These are phyloP conservation scores for Backusella luteola DNA, from an alignment of 192 early-diverging fungal genomes.

Conservation along the genomic window DNA sequence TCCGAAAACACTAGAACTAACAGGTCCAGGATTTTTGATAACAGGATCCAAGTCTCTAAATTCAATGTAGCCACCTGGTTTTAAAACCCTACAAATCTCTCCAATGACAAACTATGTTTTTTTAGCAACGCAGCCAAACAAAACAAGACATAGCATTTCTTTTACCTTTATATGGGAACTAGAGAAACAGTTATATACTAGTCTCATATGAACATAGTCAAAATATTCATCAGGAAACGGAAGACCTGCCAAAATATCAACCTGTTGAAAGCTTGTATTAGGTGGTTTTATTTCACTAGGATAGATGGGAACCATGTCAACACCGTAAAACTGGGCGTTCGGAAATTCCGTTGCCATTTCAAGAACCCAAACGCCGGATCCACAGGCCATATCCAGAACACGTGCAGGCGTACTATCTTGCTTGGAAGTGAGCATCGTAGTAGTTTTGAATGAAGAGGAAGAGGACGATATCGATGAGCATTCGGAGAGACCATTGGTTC, in stretches of 20 bases:
- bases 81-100: constrained; percentile 18
- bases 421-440: not conserved
- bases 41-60: constrained; percentile 35
- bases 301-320: constrained; percentile 36
- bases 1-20: not conserved
- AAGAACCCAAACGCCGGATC: constrained; percentile 26
- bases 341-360: constrained; percentile 42
- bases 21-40: constrained; percentile 25
- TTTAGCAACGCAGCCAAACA: not conserved
- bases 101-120: constrained; percentile 4
- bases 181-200: constrained; percentile 29
- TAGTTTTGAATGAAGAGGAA: not conserved
- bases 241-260: constrained; percentile 11
- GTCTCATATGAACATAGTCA: constrained; percentile 31
- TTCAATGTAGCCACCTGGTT: constrained; percentile 45
- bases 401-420: not conserved
- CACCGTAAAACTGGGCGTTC: constrained; percentile 27
- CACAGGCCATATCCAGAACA: not conserved
- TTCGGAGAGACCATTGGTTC: not conserved
- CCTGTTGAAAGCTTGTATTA: constrained; percentile 21
- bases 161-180: constrained; percentile 15
- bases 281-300: constrained; percentile 24
- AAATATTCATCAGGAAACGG: constrained; percentile 25
- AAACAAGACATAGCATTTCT: not conserved
- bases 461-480: not conserved